phyloP scores from a whole-genome alignment of 1,139 yeast genomes.

The Saccharomyces hybrid region DNA sequence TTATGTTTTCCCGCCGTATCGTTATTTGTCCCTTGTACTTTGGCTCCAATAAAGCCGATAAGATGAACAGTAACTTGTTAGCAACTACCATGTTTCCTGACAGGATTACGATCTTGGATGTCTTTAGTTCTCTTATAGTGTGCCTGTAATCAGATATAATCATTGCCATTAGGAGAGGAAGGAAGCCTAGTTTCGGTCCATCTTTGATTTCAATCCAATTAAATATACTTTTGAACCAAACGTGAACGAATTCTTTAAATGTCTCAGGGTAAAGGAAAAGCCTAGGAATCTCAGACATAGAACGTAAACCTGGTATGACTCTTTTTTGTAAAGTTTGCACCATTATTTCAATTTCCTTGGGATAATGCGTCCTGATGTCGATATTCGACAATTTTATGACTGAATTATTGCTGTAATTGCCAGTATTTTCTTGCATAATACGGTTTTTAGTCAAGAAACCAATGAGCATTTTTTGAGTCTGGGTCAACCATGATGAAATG shows the following conservation, averaged over 20 bases:
- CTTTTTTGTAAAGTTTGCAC: slow-evolving; percentile 23
- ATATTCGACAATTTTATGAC: slow-evolving; percentile 12
- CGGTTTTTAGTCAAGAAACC: slow-evolving; percentile 7
- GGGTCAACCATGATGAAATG: slow-evolving; percentile 23
- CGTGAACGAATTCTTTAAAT: slow-evolving; percentile 27
- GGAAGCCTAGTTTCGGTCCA: slow-evolving; percentile 37
- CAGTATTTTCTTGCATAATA: slow-evolving; percentile 1
- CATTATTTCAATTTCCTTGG: slow-evolving; percentile 19
- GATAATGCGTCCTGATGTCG: slow-evolving; percentile 13
- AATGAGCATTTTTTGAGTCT: slow-evolving; percentile 18
- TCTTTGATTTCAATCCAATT: slow-evolving; percentile 60
- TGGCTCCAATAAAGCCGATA: slow-evolving; percentile 39
- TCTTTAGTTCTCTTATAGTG: slow-evolving; percentile 19
- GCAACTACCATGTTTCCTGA: slow-evolving; percentile 58
- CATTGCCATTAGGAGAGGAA: slow-evolving; percentile 41
- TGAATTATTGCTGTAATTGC: slow-evolving; percentile 1
- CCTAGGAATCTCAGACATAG: slow-evolving; percentile 31
- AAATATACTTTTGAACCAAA: slow-evolving; percentile 50
- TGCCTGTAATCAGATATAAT: slow-evolving; percentile 36
- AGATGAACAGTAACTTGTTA: slow-evolving; percentile 47
- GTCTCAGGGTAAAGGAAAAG: slow-evolving; percentile 30
- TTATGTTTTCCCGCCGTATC: slow-evolving; percentile 2
- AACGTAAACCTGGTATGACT: slow-evolving; percentile 27
- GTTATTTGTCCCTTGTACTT: slow-evolving; percentile 15
- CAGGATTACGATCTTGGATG: slow-evolving; percentile 46